phyloP scores from a whole-genome alignment of 768 basidiomycete genomes.

The Kwoniella botswanensis region DNA sequence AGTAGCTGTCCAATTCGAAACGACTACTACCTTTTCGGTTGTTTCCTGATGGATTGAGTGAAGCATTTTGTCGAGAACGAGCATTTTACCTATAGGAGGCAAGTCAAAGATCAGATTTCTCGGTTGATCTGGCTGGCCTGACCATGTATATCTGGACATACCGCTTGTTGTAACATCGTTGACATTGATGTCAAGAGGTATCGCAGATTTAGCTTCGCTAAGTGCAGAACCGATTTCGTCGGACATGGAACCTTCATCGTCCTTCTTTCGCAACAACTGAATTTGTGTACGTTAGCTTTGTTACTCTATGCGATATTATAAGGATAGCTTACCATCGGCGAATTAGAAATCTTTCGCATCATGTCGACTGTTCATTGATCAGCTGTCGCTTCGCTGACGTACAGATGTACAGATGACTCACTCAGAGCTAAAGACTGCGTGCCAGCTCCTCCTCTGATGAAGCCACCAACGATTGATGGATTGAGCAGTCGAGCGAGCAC shows the following conservation, averaged over 20 bases:
- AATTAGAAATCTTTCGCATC: conserved; percentile 89
- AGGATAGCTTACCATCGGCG: conserved; percentile 72
- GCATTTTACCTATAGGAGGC: conserved; percentile 47
- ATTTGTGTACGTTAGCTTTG: neutral
- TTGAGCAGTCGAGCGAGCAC: conserved; percentile 79
- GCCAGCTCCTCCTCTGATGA: conserved; percentile 67
- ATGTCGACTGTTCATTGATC: conserved; percentile 62
- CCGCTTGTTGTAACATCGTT: conserved; percentile 78
- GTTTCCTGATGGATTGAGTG: conserved; percentile 61
- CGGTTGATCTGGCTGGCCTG: neutral
- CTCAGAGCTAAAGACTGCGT: conserved; percentile 62
- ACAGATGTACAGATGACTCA: conserved; percentile 12
- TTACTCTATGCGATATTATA: neutral
- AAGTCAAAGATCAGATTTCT: neutral
- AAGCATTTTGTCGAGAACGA: conserved; percentile 49
- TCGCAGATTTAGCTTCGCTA: conserved; percentile 38
- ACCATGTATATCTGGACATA: conserved; percentile 55
- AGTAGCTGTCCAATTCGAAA: conserved; percentile 93
- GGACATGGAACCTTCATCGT: conserved; percentile 69
- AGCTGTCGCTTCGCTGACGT: neutral
- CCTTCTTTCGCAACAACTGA: conserved; percentile 61
- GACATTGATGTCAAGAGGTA: conserved; percentile 45
- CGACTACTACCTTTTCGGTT: conserved; percentile 89
- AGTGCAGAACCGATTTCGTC: conserved; percentile 42
- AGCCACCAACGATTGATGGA: conserved; percentile 70